Evolutionary conservation across 495 filamentous ascomycete species (phyloP), one percentile per base, ranked within the genome.

Genomic region (Recurvomyces mirabilis): DNA sequence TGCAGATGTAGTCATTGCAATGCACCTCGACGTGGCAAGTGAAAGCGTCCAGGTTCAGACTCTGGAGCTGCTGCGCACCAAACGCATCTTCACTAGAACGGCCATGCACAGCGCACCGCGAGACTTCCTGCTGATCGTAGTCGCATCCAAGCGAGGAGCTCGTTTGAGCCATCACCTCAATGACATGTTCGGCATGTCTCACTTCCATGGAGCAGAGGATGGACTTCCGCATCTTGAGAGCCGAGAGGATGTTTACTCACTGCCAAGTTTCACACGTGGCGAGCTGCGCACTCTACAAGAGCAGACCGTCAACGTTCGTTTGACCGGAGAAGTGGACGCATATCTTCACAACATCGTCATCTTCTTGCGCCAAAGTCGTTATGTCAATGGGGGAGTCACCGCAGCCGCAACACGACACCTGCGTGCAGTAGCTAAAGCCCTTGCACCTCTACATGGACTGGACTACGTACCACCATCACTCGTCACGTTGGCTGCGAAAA

Each of bases 171-270:
- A 45, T 20, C 63, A 63, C 49, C 47, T 66, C 67, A 85, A 82
- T 57, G 87, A 95, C 43, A 75, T 83, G 51, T 77, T 96, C 47
- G 84, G 88, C 56, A 77, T 98, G 14, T 88, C 86, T 0, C 87
- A 95, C 61, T 84, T 77, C 63, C 87, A 98, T 56, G 70, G 79
- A 25, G 67, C 72, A 3, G 72, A 77, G 13, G 77, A 87, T 58
- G 84, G 79, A 0, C 81, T 82, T 43, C 68, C 73, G 1, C 77
- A 89, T 47, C 59, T 84, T 1, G 81, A 91, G 3, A 28, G 34
- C 10, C 20, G 19, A 3, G 5, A 23, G 7, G n/a, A 42, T 5
- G 43, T 30, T 13, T 5, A 28, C 4, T 15, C 13, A 13, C 22
- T 30, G 18, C 36, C 41, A 15, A 15, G 10, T n/a, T 47, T 43